Base-by-base conservation (phyloP, 148 eudicot genomes). In the Rhododendron ferrugineum region DNA sequence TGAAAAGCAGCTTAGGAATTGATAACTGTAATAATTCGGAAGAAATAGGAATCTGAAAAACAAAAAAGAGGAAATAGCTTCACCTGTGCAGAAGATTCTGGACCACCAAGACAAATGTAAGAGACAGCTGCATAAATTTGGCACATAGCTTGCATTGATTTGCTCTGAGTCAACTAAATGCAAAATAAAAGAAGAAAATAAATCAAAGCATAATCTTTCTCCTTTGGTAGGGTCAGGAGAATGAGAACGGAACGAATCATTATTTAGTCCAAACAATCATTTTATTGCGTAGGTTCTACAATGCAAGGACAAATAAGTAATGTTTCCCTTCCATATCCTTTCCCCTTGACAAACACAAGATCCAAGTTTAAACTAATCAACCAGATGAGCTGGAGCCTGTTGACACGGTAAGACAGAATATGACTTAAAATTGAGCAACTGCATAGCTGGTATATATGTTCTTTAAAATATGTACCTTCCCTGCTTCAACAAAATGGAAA, bases 71-170 rank as follows among this genome's bases (percentile, higher is more conserved):
- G 5, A 42, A 60, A 50, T 26, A 32, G 46, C 58, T 79, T 88
- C 70, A 95, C 99, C 94, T 86, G 90, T 72, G 96, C 88, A 52
- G 94, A 92, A 82, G 99, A 97, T 86, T 97, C 99, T 54, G 95
- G 91, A 90, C 93, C 98, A 80, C 96, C 98, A 84, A 92, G 87
- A 89, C 99, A 94, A 78, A 97, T 91, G 89, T 91, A 93, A 79
- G 99, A 95, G 62, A 95, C 89, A 73, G 98, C 96, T 14, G 95
- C 98, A 92, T 97, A 97, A 60, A 97, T 91, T 88, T 97, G 96
- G 91, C 95, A 93, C 93, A 95, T 89, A 86, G 98, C 93, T 92
- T 94, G 96, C 87, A 90, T 82, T 46, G 99, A 94, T 90, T 95
- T 97, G 93, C 92, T 95, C 82, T 94, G 91, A 50, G 99, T 95